These are phyloP conservation scores for Sicyos edulis DNA, from an alignment of 306 rosid species.

Conservation along the genomic window DNA sequence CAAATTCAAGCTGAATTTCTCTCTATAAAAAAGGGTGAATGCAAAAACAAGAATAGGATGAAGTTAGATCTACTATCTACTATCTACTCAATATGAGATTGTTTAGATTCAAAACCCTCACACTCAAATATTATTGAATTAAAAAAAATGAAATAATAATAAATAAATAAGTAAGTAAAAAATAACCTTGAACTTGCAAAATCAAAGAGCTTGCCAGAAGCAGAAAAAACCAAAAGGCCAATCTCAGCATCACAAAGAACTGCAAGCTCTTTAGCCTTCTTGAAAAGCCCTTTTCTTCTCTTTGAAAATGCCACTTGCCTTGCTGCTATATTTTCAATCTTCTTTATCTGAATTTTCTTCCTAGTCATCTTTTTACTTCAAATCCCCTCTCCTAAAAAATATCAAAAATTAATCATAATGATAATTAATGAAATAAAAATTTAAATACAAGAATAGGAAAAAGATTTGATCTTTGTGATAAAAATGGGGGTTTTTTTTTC, in stretches of 20 bases:
- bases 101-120: too few relatives aligned
- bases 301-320: slow-evolving; percentile 41
- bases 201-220: slow-evolving; percentile 20
- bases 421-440: background rate
- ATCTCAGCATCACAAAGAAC: slow-evolving; percentile 18
- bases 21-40: background rate
- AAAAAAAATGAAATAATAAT: background rate
- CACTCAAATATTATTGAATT: too few relatives aligned
- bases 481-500: too few relatives aligned
- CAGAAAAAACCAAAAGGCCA: slow-evolving; percentile 17
- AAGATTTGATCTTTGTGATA: background rate
- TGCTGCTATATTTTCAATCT: slow-evolving; percentile 35
- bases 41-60: background rate
- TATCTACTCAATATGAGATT: too few relatives aligned
- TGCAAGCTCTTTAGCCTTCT: slow-evolving; percentile 22
- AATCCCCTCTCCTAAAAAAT: slow-evolving; percentile 7
- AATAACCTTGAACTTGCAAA: slow-evolving; percentile 15
- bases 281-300: slow-evolving; percentile 26
- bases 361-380: slow-evolving; percentile 24
- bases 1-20: background rate
- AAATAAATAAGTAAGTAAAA: background rate
- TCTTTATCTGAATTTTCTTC: slow-evolving; percentile 36
- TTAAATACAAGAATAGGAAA: too few relatives aligned
- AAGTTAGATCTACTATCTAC: background rate
- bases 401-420: background rate